Evolutionary conservation across 2,329 filamentous ascomycete species (phyloP).

Genomic region (Fusarium austroafricanum): DNA sequence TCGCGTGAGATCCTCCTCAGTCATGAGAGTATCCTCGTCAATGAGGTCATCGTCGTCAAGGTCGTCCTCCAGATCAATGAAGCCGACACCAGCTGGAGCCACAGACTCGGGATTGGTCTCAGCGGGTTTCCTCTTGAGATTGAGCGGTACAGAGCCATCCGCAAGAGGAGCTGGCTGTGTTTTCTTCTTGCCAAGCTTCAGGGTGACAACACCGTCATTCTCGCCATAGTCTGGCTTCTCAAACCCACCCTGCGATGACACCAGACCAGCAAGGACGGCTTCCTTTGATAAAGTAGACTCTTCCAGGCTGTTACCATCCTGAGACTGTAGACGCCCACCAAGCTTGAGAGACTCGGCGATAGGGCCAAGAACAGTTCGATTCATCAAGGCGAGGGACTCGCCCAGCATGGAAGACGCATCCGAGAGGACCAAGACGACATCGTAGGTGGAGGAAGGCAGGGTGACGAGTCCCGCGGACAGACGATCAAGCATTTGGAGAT

Average conservation of each 20-base stretch:
- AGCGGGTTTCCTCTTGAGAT: conserved; percentile 59
- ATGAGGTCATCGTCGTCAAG: conserved; percentile 84
- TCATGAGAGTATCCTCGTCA: conserved; percentile 88
- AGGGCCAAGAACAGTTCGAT: conserved; percentile 73
- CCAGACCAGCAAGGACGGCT: conserved; percentile 84
- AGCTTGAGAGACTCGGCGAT: conserved; percentile 78
- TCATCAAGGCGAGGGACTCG: conserved; percentile 74
- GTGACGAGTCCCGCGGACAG: conserved; percentile 83
- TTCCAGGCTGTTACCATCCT: conserved; percentile 72
- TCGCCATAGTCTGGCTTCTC: conserved; percentile 76
- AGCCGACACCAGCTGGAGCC: conserved; percentile 70
- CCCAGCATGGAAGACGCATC: conserved; percentile 76
- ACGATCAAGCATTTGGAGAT: conserved; percentile 98
- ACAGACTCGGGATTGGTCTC: conserved; percentile 55
- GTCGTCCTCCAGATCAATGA: conserved; percentile 75
- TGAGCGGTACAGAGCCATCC: conserved; percentile 44
- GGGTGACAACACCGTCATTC: conserved; percentile 66
- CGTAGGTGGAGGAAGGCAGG: conserved; percentile 82
- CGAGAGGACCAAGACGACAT: conserved; percentile 84
- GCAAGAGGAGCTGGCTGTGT: conserved; percentile 32
- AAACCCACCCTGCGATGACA: conserved; percentile 73
- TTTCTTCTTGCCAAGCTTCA: conserved; percentile 57
- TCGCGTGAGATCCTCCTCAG: conserved; percentile 83
- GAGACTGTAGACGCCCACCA: conserved; percentile 74
- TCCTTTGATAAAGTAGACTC: conserved; percentile 65